phyloP scores from a whole-genome alignment of 768 basidiomycete genomes.

The Cystofilobasidium ferigula region DNA sequence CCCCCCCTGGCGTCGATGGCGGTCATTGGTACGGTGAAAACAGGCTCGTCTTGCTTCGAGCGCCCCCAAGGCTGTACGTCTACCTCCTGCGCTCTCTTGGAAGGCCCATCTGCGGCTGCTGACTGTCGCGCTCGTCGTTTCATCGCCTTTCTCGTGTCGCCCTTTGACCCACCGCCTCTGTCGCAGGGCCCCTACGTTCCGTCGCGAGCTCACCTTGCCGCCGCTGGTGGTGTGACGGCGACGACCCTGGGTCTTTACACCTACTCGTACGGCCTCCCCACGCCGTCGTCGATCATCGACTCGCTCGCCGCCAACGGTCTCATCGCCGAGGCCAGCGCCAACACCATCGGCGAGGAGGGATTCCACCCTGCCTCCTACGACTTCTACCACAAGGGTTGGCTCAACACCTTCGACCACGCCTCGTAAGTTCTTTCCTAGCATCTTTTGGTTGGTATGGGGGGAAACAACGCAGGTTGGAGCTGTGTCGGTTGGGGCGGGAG shows the following conservation, averaged over 20 bases:
- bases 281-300: background rate
- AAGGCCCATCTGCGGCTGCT: background rate
- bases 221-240: slow-evolving; percentile 62
- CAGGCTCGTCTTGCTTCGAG: slow-evolving; percentile 23
- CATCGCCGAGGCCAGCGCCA: slow-evolving; percentile 82
- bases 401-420: slow-evolving; percentile 93
- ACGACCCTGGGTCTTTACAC: slow-evolving; percentile 96
- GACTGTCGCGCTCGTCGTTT: background rate
- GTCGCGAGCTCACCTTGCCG: slow-evolving; percentile 45
- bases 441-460: background rate
- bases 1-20: background rate
- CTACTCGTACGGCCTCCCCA: slow-evolving; percentile 64
- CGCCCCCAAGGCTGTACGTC: slow-evolving; percentile 20
- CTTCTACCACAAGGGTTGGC: slow-evolving; percentile 76
- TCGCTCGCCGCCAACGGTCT: slow-evolving; percentile 55
- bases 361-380: slow-evolving; percentile 78
- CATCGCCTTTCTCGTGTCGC: background rate
- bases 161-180: background rate
- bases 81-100: background rate
- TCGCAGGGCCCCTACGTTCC: slow-evolving; percentile 14
- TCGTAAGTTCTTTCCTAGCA: slow-evolving; percentile 50
- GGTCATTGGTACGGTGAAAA: background rate
- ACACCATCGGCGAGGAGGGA: slow-evolving; percentile 83
- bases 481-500: too few species aligned
- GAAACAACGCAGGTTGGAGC: too few species aligned